phyloP scores from a whole-genome alignment of 495 filamentous ascomycete genomes.

The Trypethelium eluteriae region DNA sequence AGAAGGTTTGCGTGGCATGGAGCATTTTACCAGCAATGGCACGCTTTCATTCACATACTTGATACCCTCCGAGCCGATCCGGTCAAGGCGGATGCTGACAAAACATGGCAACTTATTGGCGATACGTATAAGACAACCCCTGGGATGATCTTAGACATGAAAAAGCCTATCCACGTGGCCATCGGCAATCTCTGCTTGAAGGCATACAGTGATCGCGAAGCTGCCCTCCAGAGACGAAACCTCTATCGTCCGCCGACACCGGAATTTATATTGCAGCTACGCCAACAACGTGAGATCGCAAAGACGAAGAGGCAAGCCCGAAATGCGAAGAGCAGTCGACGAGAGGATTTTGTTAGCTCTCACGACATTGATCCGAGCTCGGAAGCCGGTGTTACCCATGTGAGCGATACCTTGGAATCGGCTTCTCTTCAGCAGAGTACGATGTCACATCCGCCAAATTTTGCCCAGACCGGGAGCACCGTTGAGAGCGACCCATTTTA shows the following conservation, averaged over 20 bases:
- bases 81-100: slow-evolving; percentile 23
- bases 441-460: slow-evolving; percentile 15
- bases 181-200: slow-evolving; percentile 34
- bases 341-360: slow-evolving; percentile 45
- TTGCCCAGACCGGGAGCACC: slow-evolving; percentile 14
- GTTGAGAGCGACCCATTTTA: slow-evolving; percentile 7
- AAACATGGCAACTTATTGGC: slow-evolving; percentile 28
- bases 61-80: slow-evolving; percentile 26
- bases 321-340: slow-evolving; percentile 70
- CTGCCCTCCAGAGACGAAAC: slow-evolving; percentile 15
- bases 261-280: slow-evolving; percentile 25
- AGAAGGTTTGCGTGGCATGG: slow-evolving; percentile 27
- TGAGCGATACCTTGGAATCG: slow-evolving; percentile 10
- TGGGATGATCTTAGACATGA: slow-evolving; percentile 28
- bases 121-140: slow-evolving; percentile 24
- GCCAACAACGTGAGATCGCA: slow-evolving; percentile 25
- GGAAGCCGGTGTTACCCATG: slow-evolving; percentile 9
- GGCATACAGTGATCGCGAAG: slow-evolving; percentile 31
- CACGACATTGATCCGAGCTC: slow-evolving; percentile 13
- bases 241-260: slow-evolving; percentile 16
- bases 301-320: slow-evolving; percentile 25
- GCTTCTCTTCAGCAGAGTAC: slow-evolving; percentile 16
- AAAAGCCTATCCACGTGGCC: slow-evolving; percentile 30
- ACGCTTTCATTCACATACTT: slow-evolving; percentile 28
- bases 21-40: slow-evolving; percentile 28